Base-by-base conservation (phyloP, 495 filamentous ascomycete species). In the Penicillium dipodomyicola region DNA sequence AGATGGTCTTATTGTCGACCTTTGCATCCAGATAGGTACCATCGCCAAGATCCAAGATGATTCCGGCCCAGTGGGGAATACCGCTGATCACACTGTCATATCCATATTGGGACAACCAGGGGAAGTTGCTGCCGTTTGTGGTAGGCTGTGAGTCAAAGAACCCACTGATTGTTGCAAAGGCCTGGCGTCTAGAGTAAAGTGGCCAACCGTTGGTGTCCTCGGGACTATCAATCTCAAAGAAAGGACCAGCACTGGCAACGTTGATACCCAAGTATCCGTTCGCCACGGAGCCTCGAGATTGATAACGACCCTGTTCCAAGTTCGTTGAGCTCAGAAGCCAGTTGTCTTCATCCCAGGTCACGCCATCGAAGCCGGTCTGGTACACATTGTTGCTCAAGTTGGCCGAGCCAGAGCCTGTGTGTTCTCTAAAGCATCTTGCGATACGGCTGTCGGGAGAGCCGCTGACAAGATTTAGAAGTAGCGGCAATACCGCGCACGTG, bases 201-300 rank as follows among this genome's bases (percentile, higher is more conserved):
- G 89, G 89, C 89, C 89, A 92, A 6, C 88, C 89, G 60, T 83
- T 87, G 65, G 86, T 84, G 25, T 80, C 80, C 52, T 80, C 78
- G 15, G 71, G 72, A 42, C 60, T 64, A 27, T 77, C 68, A 12
- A 81, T 62, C 57, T 89, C 87, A 64, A 88, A 89, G 71, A 90
- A 89, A 0, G 87, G 87, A 1, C 87, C 87, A 7, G 77, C 74
- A 32, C 81, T 80, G 23, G 87, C 83, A 11, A 89, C 83, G 61
- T 77, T 80, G 47, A 82, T 81, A 22, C 82, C 82, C 2, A 84
- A 54, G 55, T 85, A 85, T 19, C 82, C 82, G 63, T 85, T 90
- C 5, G 86, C 83, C 10, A 90, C 73, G 14, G 80, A 82, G 45
- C 84, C 76, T 32, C 86, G 82, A 0, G 83, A 74, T 62, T 88